Base-by-base conservation (phyloP, 2,329 filamentous ascomycete genomes). In the Chrysosphaeria jannelii region DNA sequence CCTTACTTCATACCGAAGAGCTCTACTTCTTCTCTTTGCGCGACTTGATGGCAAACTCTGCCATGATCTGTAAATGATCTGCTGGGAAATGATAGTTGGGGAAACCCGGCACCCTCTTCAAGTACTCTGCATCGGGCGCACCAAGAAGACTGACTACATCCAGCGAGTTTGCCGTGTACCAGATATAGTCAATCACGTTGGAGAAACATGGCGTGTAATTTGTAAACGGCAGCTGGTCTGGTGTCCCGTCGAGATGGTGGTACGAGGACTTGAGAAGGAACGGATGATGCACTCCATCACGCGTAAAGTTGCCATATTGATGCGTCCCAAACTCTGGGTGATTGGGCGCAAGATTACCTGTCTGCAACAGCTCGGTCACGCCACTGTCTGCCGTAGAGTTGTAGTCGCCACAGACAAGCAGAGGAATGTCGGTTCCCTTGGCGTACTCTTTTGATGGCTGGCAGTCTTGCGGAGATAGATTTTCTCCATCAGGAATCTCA, bases 131-230 rank as follows among this genome's bases (percentile, higher is more conserved):
- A 40, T 91, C 79, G 3, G 88, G 74, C 20, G 81, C 71, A 14
- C 79, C 79, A 4, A 91, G 63, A 25, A 91, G 46, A 25, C 70
- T 70, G 10, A 75, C 67, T 13, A 88, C 71, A 39, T 85, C 72
- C 21, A 91, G 52, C 12, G 70, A 65, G 43, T 85, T 90, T 27
- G 76, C 81, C 27, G 78, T 79, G 46, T 89, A 97, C 78, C 79
- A 93, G 36, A 97, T 76, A 44, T 93, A 91, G 42, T 97, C 85
- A 33, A 97, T 71, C 27, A 88, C 74, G 30, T 78, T 79, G 24
- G 63, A 61, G 46, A 91, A 97, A n/a, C 65, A 64, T 1, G 85
- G 79, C 9, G 78, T 88, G 45, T 93, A 97, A 45, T 97, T 97
- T 22, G 85, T 97, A 43, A 90, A 97, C 4, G 65, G 64, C 35